phyloP scores from a whole-genome alignment of 1,284 basidiomycete genomes.

The Sanghuangporus sanghuang region DNA sequence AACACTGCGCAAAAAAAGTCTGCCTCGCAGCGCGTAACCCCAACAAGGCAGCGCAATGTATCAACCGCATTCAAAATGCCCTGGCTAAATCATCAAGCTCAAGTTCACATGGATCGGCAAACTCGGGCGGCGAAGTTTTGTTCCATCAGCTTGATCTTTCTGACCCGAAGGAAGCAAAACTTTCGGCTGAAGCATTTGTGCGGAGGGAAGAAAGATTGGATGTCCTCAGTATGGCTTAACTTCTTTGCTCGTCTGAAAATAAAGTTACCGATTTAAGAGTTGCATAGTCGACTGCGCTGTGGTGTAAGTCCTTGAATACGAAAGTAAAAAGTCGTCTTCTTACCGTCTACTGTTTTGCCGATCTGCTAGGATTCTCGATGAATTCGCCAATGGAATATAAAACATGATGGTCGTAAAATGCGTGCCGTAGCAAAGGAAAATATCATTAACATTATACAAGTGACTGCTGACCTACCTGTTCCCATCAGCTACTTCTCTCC shows the following conservation, averaged over 20 bases:
- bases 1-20: slow-evolving; percentile 32
- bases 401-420: slow-evolving; percentile 27
- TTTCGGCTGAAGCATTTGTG: slow-evolving; percentile 24
- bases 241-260: background rate
- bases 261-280: background rate
- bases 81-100: slow-evolving; percentile 10
- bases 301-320: slow-evolving; percentile 18
- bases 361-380: slow-evolving; percentile 10
- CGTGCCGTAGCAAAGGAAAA: background rate
- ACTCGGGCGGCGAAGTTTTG: slow-evolving; percentile 4
- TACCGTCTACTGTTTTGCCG: background rate
- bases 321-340: background rate
- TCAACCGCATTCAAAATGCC: slow-evolving; percentile 28
- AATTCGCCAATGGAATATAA: slow-evolving; percentile 20
- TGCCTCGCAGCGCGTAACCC: slow-evolving; percentile 34
- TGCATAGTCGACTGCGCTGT: slow-evolving; percentile 25
- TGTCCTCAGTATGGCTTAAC: slow-evolving; percentile 21
- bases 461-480: background rate
- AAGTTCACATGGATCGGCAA: slow-evolving; percentile 18
- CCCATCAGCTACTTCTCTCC: slow-evolving; percentile 27
- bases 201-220: slow-evolving; percentile 24
- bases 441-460: background rate
- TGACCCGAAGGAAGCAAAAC: slow-evolving; percentile 19
- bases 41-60: slow-evolving; percentile 30
- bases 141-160: slow-evolving; percentile 24